A percentile compares a stretch with the other conserved stretches of the same genome.
Evolutionary conservation across 2,329 filamentous ascomycete species (phyloP).

Genomic region (Phyllosticta citribraziliensis): DNA sequence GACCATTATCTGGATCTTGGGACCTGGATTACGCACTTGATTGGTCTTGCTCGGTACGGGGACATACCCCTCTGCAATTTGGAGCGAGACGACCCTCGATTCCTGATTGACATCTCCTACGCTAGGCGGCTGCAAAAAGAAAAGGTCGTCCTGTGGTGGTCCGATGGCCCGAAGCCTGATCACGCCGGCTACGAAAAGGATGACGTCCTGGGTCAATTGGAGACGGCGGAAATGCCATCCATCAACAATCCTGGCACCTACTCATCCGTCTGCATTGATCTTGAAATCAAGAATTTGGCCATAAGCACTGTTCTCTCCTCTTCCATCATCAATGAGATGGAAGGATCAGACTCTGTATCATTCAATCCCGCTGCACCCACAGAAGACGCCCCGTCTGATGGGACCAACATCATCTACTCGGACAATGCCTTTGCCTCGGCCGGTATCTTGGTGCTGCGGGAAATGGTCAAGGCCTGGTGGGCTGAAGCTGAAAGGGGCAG

Average conservation of each 20-base stretch:
- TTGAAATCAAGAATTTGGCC: conserved; percentile 85
- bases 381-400: conserved; percentile 51
- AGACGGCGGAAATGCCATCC: conserved; percentile 82
- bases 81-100: conserved; percentile 86
- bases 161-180: conserved; percentile 72
- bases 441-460: conserved; percentile 78
- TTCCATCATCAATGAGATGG: conserved; percentile 90
- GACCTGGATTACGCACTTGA: conserved; percentile 81
- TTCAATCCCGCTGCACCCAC: conserved; percentile 65
- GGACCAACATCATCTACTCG: conserved; percentile 62
- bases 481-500: conserved; percentile 82
- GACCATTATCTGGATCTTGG: conserved; percentile 88
- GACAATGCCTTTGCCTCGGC: conserved; percentile 91
- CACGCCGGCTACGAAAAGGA: conserved; percentile 95
- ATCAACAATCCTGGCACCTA: conserved; percentile 92
- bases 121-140: conserved; percentile 81
- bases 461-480: conserved; percentile 99
- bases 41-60: conserved; percentile 80
- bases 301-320: conserved; percentile 98
- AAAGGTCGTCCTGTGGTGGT: conserved; percentile 97
- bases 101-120: conserved; percentile 92
- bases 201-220: conserved; percentile 71
- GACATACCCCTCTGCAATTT: conserved; percentile 93
- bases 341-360: conserved; percentile 76
- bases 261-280: conserved; percentile 89